phyloP scores from a whole-genome alignment of 202 grass and related monocot genomes.

The Schoenoplectus tabernaemontani region DNA sequence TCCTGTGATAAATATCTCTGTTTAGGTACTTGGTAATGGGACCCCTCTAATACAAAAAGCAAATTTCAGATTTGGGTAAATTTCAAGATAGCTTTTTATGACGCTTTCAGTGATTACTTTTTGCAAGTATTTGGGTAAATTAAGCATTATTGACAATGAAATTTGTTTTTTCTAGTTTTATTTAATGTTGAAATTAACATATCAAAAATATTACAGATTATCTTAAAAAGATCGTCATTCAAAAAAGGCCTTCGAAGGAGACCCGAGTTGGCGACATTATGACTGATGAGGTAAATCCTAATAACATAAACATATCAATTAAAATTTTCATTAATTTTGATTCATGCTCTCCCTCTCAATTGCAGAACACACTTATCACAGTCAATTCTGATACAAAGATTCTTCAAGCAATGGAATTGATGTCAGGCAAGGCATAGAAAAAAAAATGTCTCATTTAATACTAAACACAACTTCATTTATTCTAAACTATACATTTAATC shows the following conservation, averaged over 20 bases:
- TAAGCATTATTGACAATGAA: background rate
- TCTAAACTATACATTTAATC: background rate
- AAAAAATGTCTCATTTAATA: background rate
- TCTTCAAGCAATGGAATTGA: constrained; percentile 83
- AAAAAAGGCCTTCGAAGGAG: constrained; percentile 39
- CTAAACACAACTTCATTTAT: background rate
- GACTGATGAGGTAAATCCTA: constrained; percentile 66
- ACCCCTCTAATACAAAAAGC: too few relatives aligned
- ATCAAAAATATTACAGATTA: constrained; percentile 46
- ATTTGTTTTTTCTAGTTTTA: background rate
- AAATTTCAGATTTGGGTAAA: too few relatives aligned
- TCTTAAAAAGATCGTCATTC: constrained; percentile 61
- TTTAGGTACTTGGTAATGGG: too few relatives aligned
- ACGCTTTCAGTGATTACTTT: background rate
- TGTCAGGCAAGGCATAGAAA: constrained; percentile 47
- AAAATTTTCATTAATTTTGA: background rate
- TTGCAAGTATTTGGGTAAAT: background rate
- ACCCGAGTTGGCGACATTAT: constrained; percentile 79
- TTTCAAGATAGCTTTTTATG: background rate
- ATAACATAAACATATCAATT: background rate
- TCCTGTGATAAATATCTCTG: too few relatives aligned
- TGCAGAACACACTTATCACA: constrained; percentile 55
- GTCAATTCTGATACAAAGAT: constrained; percentile 63
- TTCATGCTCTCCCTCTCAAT: background rate
- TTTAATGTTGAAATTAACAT: constrained; percentile 7